phyloP scores from a whole-genome alignment of 768 basidiomycete species.

The Coprinopsis cinerea region DNA sequence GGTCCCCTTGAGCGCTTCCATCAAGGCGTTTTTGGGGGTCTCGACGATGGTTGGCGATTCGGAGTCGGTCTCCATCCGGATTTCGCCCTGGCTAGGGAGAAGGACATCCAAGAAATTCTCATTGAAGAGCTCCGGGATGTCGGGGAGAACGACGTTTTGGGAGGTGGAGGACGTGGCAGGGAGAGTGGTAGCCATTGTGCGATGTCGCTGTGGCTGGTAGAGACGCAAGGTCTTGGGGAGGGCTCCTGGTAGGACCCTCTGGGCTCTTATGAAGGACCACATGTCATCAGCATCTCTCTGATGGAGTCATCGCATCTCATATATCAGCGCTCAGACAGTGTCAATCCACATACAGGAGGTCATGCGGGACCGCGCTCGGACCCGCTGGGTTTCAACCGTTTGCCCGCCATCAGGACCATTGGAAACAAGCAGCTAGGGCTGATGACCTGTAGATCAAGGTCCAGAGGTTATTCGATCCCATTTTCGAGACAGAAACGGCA shows the following conservation, averaged over 20 bases:
- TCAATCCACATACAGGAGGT: no score
- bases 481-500: no score
- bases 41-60: neutral
- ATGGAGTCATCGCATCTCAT: no score
- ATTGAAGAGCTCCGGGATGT: constrained; percentile 53
- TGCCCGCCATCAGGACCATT: no score
- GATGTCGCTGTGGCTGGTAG: neutral
- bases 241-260: neutral
- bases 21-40: constrained; percentile 40
- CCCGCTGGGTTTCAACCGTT: no score
- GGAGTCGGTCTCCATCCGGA: constrained; percentile 7
- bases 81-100: constrained; percentile 29
- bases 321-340: no score
- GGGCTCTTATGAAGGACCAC: neutral
- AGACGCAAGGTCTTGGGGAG: neutral
- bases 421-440: no score
- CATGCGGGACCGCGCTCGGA: no score
- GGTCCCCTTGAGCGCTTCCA: constrained; percentile 42
- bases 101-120: constrained; percentile 52
- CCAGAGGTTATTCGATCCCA: no score
- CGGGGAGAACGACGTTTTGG: constrained; percentile 48
- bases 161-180: constrained; percentile 19
- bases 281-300: neutral
- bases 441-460: no score
- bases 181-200: constrained; percentile 16